Evolutionary conservation across 805 yeast species (phyloP).

Genomic region (Metschnikowia arizonensis): DNA sequence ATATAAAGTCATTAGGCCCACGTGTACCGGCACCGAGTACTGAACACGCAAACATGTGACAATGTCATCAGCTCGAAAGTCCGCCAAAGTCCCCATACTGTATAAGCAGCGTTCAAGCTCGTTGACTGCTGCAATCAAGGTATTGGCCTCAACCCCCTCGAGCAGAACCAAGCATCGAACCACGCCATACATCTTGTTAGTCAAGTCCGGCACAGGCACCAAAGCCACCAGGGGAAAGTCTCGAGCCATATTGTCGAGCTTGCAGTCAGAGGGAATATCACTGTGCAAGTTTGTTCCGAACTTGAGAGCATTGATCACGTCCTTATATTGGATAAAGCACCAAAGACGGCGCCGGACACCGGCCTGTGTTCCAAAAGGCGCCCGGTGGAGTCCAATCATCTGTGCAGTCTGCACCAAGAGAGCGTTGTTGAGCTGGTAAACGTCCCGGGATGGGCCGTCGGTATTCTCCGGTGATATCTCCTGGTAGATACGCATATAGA

Average conservation of each 20-base stretch:
- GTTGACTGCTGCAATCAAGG: constrained; percentile 10
- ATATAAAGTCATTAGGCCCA: constrained; percentile 11
- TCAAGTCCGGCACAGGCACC: constrained; percentile 5
- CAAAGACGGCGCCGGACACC: constrained; percentile 16
- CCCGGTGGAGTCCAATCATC: constrained; percentile 16
- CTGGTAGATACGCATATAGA: constrained; percentile 13
- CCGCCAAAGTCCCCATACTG: constrained; percentile 4
- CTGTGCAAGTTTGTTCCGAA: constrained; percentile 14
- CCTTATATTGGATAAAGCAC: constrained; percentile 14
- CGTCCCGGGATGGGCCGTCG: constrained; percentile 19
- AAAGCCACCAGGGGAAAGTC: constrained; percentile 4
- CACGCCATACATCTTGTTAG: constrained; percentile 7
- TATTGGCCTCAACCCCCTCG: constrained; percentile 3
- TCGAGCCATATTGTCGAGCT: constrained; percentile 6
- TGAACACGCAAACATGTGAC: constrained; percentile 5
- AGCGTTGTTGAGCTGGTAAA: constrained; percentile 16
- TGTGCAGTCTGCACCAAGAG: constrained; percentile 17
- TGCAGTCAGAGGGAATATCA: constrained; percentile 12
- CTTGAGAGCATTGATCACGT: constrained; percentile 12
- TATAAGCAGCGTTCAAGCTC: constrained; percentile 11
- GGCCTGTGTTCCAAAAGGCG: constrained; percentile 13
- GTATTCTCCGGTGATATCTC: constrained; percentile 17
- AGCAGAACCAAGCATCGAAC: constrained; percentile 6
- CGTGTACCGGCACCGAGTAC: constrained; percentile 10
- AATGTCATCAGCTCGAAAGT: neutral